phyloP scores from a whole-genome alignment of 805 yeast genomes.

The Brettanomyces sp. region DNA sequence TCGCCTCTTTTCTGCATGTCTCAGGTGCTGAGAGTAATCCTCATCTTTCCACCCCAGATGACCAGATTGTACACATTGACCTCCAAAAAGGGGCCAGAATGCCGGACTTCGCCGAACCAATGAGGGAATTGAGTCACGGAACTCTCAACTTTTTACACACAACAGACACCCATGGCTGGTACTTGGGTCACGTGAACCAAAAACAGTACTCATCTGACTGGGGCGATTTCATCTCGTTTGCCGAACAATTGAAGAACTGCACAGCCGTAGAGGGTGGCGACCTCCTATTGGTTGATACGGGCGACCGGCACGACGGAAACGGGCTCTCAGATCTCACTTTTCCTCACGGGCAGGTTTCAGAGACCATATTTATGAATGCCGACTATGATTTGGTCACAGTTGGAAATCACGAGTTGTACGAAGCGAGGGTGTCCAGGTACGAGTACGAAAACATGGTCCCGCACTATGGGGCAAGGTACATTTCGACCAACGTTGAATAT shows the following conservation, averaged over 20 bases:
- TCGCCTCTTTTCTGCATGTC: no score
- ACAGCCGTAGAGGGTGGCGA: constrained; percentile 38
- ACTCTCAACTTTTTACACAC: constrained; percentile 82
- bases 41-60: no score
- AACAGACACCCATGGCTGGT: constrained; percentile 97
- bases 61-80: no score
- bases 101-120: constrained; percentile 27
- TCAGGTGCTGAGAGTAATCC: no score
- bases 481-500: constrained; percentile 66
- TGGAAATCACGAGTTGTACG: constrained; percentile 88
- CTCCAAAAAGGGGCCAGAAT: constrained; percentile 23
- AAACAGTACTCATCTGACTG: constrained; percentile 73
- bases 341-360: constrained; percentile 61
- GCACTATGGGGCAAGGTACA: constrained; percentile 53
- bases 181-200: constrained; percentile 80
- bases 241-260: constrained; percentile 34
- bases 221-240: constrained; percentile 83
- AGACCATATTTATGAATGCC: constrained; percentile 50
- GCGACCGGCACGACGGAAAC: constrained; percentile 93
- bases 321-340: constrained; percentile 74
- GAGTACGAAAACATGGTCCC: constrained; percentile 57
- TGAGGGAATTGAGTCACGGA: constrained; percentile 57
- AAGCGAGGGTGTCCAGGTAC: constrained; percentile 48
- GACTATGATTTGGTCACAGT: constrained; percentile 74
- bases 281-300: constrained; percentile 71